These are phyloP conservation scores for Trichothecium roseum DNA, from an alignment of 2,329 filamentous ascomycete species.

Conservation along the genomic window DNA sequence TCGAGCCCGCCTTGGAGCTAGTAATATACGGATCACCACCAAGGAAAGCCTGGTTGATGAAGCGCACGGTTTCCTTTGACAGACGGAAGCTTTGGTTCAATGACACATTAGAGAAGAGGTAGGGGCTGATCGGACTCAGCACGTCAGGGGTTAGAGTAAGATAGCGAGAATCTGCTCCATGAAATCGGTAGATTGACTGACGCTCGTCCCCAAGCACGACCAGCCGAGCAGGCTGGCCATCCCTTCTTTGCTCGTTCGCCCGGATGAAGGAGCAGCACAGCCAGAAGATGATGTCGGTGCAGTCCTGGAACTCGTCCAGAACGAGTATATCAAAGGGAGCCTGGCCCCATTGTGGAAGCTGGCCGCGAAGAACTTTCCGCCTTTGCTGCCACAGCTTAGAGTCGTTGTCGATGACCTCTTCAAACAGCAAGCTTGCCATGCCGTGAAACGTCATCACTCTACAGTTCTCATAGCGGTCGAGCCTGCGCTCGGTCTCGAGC, in stretches of 20 bases:
- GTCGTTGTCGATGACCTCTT: slow-evolving; percentile 9
- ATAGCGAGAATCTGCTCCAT: slow-evolving; percentile 16
- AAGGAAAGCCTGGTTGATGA: slow-evolving; percentile 17
- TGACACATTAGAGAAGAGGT: slow-evolving; percentile 8
- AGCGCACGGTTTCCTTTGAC: slow-evolving; percentile 11
- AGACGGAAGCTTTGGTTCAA: slow-evolving; percentile 17
- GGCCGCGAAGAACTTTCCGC: slow-evolving; percentile 1
- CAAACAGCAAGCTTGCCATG: slow-evolving; percentile 12
- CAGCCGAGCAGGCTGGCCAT: slow-evolving; percentile 9
- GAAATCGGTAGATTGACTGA: slow-evolving; percentile 17
- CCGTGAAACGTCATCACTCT: slow-evolving; percentile 16
- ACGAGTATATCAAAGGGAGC: slow-evolving; percentile 18
- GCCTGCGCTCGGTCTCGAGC: slow-evolving; percentile 12
- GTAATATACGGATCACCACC: slow-evolving; percentile 14
- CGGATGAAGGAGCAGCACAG: slow-evolving; percentile 13
- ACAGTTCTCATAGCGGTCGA: slow-evolving; percentile 9
- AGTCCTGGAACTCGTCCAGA: slow-evolving; percentile 21
- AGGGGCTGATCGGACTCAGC: slow-evolving; percentile 10
- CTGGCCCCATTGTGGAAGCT: slow-evolving; percentile 11
- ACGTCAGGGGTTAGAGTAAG: slow-evolving; percentile 13
- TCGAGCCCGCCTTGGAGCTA: slow-evolving; percentile 16
- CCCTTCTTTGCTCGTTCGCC: slow-evolving; percentile 9
- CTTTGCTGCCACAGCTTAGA: slow-evolving; percentile 6
- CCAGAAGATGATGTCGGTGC: slow-evolving; percentile 16
- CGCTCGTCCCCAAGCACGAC: slow-evolving; percentile 19